Base-by-base conservation (phyloP, 495 filamentous ascomycete species). In the Geopyxis carbonaria region DNA sequence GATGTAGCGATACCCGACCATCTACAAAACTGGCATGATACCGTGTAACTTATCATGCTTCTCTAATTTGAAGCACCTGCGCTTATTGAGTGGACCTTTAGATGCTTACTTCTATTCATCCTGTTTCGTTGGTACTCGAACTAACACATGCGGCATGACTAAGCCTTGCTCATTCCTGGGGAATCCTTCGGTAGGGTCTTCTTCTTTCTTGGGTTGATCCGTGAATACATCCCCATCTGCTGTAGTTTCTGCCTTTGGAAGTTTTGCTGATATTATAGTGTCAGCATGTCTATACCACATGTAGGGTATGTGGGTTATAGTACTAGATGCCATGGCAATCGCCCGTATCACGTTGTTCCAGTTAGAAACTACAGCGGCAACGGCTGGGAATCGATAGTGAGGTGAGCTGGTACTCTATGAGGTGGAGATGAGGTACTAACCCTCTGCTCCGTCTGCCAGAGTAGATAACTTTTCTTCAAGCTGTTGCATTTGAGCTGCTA, bases 271-370 rank as follows among this genome's bases (percentile, higher is more conserved):
- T 9, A 23, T 29, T 11, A 27, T 30, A 22, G 29, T 21, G 27
- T 31, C 21, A 24, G 11, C 36, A 39, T 10, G 34, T 57, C 21
- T 44, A 43, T 31, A 33, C 1, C 34, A 13, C 11, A 38, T 23
- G 13, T 5, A 23, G 22, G 24, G 40, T 7, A 16, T 16, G 18
- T 3, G 9, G 27, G 11, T 5, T 45, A 14, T 59, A 79, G 57
- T 73, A 97, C 89, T 72, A 37, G 84, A 92, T 42, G 91, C 86
- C 75, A 97, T 91, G 54, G 78, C 80, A 50, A 97, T 94, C 25
- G 85, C 85, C 35, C 79, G 70, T 14, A 97, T 67, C 37, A 97
- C 86, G 56, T 85, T 91, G 51, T 93, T 79, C 89, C 89, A 97
- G 59, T 97, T 97, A 32, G 80, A 71, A 45, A 97, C 61, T 13